A percentile compares a stretch with the other conserved stretches of the same genome.
Conservation (phyloP, 2,329 filamentous ascomycete genomes). For the Fusarium sp. region DNA sequence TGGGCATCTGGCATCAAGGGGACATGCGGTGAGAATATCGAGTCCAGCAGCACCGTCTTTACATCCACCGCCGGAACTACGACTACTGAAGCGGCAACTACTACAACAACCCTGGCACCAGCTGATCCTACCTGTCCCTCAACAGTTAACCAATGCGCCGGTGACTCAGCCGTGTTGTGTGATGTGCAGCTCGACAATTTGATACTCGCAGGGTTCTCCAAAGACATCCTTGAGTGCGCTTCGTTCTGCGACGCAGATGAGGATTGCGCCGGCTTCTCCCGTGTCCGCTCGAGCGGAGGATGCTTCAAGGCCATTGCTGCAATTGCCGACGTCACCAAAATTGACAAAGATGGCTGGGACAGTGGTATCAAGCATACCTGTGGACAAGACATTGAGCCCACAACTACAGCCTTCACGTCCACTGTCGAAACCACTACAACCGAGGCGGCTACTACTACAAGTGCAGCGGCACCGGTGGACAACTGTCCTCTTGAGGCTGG, state of each 20-base stretch:
- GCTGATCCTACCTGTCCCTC: neutral
- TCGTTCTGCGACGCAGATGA: neutral
- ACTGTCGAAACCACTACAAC: neutral
- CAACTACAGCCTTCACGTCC: neutral
- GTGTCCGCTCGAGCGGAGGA: neutral
- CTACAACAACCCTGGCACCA: neutral
- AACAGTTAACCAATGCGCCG: neutral
- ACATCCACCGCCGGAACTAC: neutral
- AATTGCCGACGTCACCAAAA: neutral
- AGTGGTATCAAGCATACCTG: neutral
- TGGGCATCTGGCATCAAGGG: neutral
- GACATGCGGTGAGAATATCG: rapidly evolving
- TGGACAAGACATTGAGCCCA: rapidly evolving
- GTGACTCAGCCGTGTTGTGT: rapidly evolving
- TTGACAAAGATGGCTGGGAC: neutral
- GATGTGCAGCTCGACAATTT: neutral
- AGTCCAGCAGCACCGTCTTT: neutral
- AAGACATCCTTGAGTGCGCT: neutral
- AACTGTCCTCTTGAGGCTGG: neutral
- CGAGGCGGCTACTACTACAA: neutral
- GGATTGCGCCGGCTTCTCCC: neutral
- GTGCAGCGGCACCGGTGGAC: neutral
- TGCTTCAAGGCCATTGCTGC: neutral
- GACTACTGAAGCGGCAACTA: neutral
- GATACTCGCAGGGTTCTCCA: rapidly evolving